Evolutionary conservation across 1,139 yeast genomes (phyloP).

Genomic region (Yamadazyma buinensis): DNA sequence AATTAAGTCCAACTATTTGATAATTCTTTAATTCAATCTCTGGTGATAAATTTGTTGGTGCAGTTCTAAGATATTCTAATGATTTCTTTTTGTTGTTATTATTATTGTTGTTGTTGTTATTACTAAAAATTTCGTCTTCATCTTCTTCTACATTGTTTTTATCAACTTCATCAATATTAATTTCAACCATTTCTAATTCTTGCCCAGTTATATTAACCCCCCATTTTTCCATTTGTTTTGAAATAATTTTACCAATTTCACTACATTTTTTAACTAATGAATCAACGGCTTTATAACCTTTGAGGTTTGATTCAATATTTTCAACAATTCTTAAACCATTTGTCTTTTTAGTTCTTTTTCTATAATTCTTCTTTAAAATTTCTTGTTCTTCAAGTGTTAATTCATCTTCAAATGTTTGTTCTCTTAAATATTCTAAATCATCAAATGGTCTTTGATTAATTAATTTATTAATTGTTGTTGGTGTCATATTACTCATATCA

Average conservation of each 20-base stretch:
- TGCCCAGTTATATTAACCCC: slow-evolving; percentile 72
- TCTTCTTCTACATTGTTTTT: slow-evolving; percentile 18
- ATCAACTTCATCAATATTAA: slow-evolving; percentile 15
- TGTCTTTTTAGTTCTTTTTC: slow-evolving; percentile 47
- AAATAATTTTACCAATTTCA: slow-evolving; percentile 66
- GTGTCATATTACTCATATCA: slow-evolving; percentile 72
- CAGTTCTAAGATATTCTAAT: slow-evolving; percentile 55
- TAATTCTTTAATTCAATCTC: slow-evolving; percentile 75
- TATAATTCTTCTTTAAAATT: slow-evolving; percentile 13
- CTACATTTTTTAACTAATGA: slow-evolving; percentile 83
- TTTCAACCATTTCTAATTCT: slow-evolving; percentile 46
- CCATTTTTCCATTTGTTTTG: slow-evolving; percentile 77
- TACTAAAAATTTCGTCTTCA: slow-evolving; percentile 28
- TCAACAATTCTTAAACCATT: slow-evolving; percentile 77
- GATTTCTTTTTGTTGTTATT: no score
- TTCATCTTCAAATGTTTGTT: slow-evolving; percentile 41
- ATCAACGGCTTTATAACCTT: slow-evolving; percentile 93
- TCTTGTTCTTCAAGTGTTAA: no score
- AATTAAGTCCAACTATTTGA: slow-evolving; percentile 93
- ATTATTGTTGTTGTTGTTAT: no score
- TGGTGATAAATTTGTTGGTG: slow-evolving; percentile 63
- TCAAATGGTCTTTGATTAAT: slow-evolving; percentile 65
- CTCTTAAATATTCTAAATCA: slow-evolving; percentile 54
- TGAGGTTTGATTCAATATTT: slow-evolving; percentile 61
- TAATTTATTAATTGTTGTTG: slow-evolving; percentile 61